Conservation (phyloP, 1,284 basidiomycete genomes). For the Apiotrichum sp. region DNA sequence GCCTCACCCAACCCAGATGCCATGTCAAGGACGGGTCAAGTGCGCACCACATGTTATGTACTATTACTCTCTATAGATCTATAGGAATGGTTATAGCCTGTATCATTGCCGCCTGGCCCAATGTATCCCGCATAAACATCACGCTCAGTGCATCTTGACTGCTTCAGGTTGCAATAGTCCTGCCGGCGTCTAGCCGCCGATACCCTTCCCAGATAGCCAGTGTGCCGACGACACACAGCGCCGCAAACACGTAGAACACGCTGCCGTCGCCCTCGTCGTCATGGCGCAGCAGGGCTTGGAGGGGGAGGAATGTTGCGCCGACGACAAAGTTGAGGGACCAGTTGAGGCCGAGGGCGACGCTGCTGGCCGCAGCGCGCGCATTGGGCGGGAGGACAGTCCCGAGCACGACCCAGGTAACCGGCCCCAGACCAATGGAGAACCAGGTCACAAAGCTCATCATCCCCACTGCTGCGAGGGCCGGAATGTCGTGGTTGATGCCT, state of each 20-base stretch:
- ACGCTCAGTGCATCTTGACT: no score
- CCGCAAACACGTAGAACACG: conserved; percentile 35
- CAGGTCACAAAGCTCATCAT: conserved; percentile 31
- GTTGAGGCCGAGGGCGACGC: conserved; percentile 34
- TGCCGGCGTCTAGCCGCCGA: background rate
- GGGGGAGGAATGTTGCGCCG: conserved; percentile 31
- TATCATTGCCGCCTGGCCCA: no score
- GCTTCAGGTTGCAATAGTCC: no score
- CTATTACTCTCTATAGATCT: no score
- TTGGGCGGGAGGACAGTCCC: conserved; percentile 34
- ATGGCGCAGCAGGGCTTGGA: conserved; percentile 28
- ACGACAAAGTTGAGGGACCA: conserved; percentile 36
- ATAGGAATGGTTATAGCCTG: no score
- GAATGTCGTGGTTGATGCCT: conserved; percentile 28
- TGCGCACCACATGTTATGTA: no score
- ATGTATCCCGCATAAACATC: no score
- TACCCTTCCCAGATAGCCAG: background rate
- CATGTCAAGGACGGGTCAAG: no score
- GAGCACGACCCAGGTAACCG: conserved; percentile 40
- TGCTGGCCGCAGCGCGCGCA: conserved; percentile 32
- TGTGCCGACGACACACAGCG: conserved; percentile 15
- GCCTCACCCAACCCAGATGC: no score
- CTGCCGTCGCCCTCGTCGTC: conserved; percentile 27
- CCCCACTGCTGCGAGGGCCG: conserved; percentile 19
- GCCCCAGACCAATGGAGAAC: conserved; percentile 38